A percentile compares a stretch with the other conserved stretches of the same genome.
These are phyloP conservation scores for Castanea crenata DNA, from an alignment of 306 rosid genomes.

Conservation along the genomic window DNA sequence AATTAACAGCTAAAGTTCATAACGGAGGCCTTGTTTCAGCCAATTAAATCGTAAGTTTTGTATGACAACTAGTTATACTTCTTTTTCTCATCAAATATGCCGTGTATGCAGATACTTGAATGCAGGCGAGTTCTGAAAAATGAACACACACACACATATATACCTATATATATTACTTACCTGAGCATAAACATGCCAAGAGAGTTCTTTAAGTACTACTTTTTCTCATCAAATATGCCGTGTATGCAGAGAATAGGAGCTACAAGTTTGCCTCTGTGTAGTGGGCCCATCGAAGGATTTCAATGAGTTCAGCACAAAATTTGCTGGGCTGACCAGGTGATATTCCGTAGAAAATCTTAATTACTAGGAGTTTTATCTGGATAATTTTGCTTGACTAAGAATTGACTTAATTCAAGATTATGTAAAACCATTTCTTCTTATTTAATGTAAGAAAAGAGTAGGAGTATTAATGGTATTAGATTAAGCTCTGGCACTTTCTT, in stretches of 20 bases:
- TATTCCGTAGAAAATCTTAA: too few species aligned
- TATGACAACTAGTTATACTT: not conserved
- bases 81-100: not conserved
- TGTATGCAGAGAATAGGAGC: conserved; percentile 56
- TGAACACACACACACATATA: conserved; percentile 58
- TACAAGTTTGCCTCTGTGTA: conserved; percentile 50
- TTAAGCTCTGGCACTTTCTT: not conserved
- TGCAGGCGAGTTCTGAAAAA: conserved; percentile 79
- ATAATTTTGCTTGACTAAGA: not conserved
- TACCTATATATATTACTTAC: conserved; percentile 86
- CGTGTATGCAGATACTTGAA: conserved; percentile 72
- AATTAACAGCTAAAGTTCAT: conserved; percentile 95
- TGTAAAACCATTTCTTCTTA: not conserved
- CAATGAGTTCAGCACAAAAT: conserved; percentile 69
- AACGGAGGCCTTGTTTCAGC: conserved; percentile 98
- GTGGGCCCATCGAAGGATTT: conserved; percentile 69
- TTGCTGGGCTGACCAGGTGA: conserved; percentile 68
- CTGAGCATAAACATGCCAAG: conserved; percentile 61
- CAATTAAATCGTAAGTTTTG: conserved; percentile 1
- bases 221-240: too few species aligned
- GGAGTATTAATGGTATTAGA: not conserved
- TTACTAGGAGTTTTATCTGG: not conserved
- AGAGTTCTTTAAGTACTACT: conserved; percentile 61
- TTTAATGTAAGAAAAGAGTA: not conserved
- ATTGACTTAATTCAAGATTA: not conserved